Conservation (phyloP, 768 basidiomycete species). For the Lentinula boryana region DNA sequence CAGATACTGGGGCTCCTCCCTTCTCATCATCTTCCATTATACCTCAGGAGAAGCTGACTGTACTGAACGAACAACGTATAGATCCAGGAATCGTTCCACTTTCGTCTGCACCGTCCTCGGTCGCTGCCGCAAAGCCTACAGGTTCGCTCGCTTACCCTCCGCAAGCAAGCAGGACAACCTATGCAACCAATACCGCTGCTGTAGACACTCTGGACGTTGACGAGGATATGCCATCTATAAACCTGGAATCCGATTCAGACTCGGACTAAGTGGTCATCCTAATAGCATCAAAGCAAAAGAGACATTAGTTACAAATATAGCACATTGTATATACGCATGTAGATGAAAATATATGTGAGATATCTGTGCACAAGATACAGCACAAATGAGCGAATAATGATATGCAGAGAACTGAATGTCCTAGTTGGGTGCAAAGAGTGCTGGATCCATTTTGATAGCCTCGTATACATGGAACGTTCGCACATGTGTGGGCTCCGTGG, state of each 20-base stretch:
- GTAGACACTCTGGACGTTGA: conserved; percentile 42
- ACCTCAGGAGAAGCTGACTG: background rate
- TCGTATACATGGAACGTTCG: conserved; percentile 21
- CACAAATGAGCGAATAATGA: background rate
- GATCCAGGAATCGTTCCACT: background rate
- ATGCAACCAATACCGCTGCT: background rate
- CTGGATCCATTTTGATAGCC: conserved; percentile 16
- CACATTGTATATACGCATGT: background rate
- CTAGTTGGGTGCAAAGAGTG: background rate
- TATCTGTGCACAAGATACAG: background rate
- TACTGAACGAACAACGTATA: background rate
- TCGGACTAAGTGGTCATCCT: conserved; percentile 23
- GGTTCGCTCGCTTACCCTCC: background rate
- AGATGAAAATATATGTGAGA: background rate
- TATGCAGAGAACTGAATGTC: background rate
- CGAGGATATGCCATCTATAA: conserved; percentile 70
- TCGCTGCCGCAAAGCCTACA: background rate
- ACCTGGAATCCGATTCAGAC: conserved; percentile 79
- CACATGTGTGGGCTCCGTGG: conserved; percentile 19
- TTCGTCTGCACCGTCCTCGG: background rate
- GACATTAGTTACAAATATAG: background rate
- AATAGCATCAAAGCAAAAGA: background rate
- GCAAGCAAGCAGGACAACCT: background rate
- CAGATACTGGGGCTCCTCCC: background rate
- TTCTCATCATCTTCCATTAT: background rate